Evolutionary conservation across 2,329 filamentous ascomycete species (phyloP).

Genomic region (Aspergillus pseudoviridinutans): DNA sequence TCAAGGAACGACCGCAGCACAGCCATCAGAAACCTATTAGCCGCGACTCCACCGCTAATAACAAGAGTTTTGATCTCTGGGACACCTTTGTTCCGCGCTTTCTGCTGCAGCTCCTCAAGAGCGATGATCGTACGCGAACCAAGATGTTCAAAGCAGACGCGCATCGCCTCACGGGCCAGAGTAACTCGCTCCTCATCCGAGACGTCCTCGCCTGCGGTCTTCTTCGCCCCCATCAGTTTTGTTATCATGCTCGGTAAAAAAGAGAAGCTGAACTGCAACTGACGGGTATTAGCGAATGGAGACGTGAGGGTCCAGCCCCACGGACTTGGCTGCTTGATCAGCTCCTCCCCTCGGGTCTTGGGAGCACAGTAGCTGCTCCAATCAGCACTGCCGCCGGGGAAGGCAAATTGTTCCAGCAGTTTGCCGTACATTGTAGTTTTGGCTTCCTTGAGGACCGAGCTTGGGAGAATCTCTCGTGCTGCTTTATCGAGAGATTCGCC

Average conservation of each 20-base stretch:
- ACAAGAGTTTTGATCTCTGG: conserved; percentile 61
- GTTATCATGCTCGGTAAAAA: conserved; percentile 65
- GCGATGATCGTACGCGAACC: conserved; percentile 69
- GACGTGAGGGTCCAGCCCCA: conserved; percentile 67
- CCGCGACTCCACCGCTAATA: conserved; percentile 84
- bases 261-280: conserved; percentile 69
- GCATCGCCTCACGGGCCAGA: conserved; percentile 72
- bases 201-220: conserved; percentile 36
- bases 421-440: conserved; percentile 74
- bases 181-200: conserved; percentile 58
- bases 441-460: conserved; percentile 49
- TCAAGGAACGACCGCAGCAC: conserved; percentile 61
- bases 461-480: conserved; percentile 70
- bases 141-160: conserved; percentile 82
- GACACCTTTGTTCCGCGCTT: conserved; percentile 8
- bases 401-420: conserved; percentile 74
- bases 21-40: conserved; percentile 72
- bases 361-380: conserved; percentile 56
- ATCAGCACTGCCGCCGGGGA: conserved; percentile 47
- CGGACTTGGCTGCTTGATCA: conserved; percentile 45
- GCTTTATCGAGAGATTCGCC: conserved; percentile 88
- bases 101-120: conserved; percentile 45
- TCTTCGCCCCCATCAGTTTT: conserved; percentile 47
- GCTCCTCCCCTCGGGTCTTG: conserved; percentile 54
- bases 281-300: conserved; percentile 59